Percentiles rank a stretch among this genome's conserved stretches.
Evolutionary conservation across 148 eudicot genomes (phyloP).

Genomic region (Cornus suecica): DNA sequence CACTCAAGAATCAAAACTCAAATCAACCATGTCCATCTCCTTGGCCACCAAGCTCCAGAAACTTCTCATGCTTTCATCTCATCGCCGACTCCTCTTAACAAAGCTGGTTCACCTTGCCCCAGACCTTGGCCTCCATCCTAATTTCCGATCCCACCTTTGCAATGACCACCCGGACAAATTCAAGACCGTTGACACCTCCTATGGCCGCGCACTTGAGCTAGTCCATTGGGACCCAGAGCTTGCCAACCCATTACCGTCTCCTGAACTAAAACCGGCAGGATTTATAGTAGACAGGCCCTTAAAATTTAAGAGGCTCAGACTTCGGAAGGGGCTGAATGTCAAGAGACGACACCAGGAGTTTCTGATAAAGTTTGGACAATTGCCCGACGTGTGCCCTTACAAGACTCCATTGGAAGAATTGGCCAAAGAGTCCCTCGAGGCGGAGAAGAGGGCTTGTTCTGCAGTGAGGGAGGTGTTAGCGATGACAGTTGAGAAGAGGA

Average conservation of each 20-base stretch:
- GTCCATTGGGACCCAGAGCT: constrained; percentile 63
- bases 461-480: constrained; percentile 89
- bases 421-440: constrained; percentile 51
- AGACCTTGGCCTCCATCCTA: constrained; percentile 81
- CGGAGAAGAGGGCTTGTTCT: constrained; percentile 86
- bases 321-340: constrained; percentile 68
- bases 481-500: constrained; percentile 80
- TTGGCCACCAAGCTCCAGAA: constrained; percentile 72
- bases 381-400: constrained; percentile 80
- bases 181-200: constrained; percentile 81
- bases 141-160: constrained; percentile 70
- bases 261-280: constrained; percentile 31
- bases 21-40: constrained; percentile 36
- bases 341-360: constrained; percentile 66
- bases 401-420: constrained; percentile 45
- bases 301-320: constrained; percentile 76
- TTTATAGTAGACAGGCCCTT: constrained; percentile 84
- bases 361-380: constrained; percentile 58
- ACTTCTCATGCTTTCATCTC: constrained; percentile 80
- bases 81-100: constrained; percentile 60
- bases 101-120: constrained; percentile 84
- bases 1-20: constrained; percentile 48
- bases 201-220: constrained; percentile 93
- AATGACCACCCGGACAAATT: constrained; percentile 71
- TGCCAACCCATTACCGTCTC: constrained; percentile 40